Evolutionary conservation across 2,329 filamentous ascomycete genomes (phyloP).

Genomic region (Penicillium vulpinum): DNA sequence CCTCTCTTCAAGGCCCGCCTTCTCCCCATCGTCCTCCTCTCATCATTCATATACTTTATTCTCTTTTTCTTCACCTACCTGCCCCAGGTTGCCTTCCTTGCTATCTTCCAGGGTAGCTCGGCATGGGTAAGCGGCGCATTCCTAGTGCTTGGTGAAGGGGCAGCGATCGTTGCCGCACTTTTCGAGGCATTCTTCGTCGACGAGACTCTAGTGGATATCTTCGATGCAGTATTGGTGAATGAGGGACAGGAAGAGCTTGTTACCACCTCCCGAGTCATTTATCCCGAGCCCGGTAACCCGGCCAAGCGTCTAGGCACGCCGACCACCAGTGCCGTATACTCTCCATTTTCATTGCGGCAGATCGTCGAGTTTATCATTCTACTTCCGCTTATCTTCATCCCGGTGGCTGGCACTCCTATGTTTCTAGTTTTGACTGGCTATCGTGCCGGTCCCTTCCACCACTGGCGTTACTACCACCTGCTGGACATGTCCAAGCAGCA

Average conservation of each 20-base stretch:
- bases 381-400: conserved; percentile 83
- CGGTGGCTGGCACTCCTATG: conserved; percentile 75
- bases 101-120: conserved; percentile 79
- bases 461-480: conserved; percentile 87
- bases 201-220: conserved; percentile 75
- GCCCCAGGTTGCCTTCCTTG: conserved; percentile 84
- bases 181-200: conserved; percentile 83
- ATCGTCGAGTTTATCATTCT: conserved; percentile 79
- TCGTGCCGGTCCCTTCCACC: conserved; percentile 80
- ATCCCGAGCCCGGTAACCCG: conserved; percentile 67
- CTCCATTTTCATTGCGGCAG: conserved; percentile 87
- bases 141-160: conserved; percentile 70
- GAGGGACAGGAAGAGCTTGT: conserved; percentile 70
- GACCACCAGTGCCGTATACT: conserved; percentile 72
- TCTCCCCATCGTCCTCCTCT: conserved; percentile 78
- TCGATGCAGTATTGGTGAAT: conserved; percentile 81
- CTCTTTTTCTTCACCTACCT: conserved; percentile 87
- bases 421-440: conserved; percentile 89
- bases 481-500: conserved; percentile 72
- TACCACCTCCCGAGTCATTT: conserved; percentile 64
- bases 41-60: conserved; percentile 76
- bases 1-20: conserved; percentile 77
- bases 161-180: conserved; percentile 62
- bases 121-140: conserved; percentile 91
- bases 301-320: conserved; percentile 82